Percentiles rank a stretch among this genome's conserved stretches.
Conservation (phyloP, 805 yeast species). For the Tetrapisispora fleetii region DNA sequence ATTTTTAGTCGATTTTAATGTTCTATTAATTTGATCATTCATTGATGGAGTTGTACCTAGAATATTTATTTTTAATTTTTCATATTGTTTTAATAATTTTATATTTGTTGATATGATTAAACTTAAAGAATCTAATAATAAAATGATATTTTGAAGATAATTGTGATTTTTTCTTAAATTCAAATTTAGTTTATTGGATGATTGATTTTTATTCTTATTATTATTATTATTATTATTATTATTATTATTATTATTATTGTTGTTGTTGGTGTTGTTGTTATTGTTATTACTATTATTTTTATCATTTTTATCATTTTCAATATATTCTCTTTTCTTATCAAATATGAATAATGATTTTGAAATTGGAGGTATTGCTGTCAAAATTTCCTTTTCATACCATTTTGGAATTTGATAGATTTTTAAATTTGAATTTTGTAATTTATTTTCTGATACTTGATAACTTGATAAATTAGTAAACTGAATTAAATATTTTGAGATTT, state of each 20-base stretch:
- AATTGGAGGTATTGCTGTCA: constrained; percentile 26
- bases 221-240: neutral
- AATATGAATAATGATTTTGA: constrained; percentile 24
- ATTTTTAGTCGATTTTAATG: neutral
- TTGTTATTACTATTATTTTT: neutral
- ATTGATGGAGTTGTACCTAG: neutral
- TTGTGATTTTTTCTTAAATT: neutral
- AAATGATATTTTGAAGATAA: constrained; percentile 4
- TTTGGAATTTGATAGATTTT: constrained; percentile 15
- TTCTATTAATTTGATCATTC: neutral
- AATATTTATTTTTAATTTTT: constrained; percentile 8
- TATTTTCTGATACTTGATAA: constrained; percentile 1
- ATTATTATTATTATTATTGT: neutral
- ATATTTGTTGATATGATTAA: constrained; percentile 9
- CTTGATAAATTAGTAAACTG: constrained; percentile 9
- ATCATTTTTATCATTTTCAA: neutral
- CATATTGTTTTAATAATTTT: constrained; percentile 12
- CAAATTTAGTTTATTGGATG: neutral
- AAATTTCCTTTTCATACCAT: constrained; percentile 18
- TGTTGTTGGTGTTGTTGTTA: neutral
- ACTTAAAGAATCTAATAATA: constrained; percentile 13
- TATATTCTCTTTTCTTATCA: constrained; percentile 6
- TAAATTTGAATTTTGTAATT: neutral
- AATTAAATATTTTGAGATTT: constrained; percentile 16
- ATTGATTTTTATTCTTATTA: neutral